Conservation (phyloP, 73 alveolate genomes). For the Blepharisma japonicum region DNA sequence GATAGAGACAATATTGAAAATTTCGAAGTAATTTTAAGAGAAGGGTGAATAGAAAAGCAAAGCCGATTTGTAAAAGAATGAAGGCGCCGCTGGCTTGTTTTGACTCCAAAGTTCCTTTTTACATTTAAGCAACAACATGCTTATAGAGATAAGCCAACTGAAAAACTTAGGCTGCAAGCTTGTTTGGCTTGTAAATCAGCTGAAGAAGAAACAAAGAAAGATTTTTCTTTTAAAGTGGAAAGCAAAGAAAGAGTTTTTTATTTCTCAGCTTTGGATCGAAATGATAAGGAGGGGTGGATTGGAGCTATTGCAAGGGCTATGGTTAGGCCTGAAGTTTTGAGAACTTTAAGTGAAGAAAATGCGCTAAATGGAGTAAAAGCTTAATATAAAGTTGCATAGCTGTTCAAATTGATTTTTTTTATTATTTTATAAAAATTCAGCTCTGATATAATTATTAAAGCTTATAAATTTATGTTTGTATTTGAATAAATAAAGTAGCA, state of each 20-base stretch:
- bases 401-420: too few species aligned
- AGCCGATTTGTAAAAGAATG: neutral
- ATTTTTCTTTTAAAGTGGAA: neutral
- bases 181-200: neutral
- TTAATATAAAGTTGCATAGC: too few species aligned
- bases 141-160: neutral
- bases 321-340: constrained; percentile 2
- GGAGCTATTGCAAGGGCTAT: neutral
- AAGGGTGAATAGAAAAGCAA: constrained; percentile 4
- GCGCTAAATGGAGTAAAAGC: neutral
- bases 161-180: neutral
- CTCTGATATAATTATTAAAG: too few species aligned
- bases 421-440: too few species aligned
- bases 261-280: neutral
- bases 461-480: too few species aligned
- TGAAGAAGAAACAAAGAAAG: neutral
- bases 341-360: constrained; percentile 5
- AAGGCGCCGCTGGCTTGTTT: neutral
- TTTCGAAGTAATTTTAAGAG: neutral
- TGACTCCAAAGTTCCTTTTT: constrained; percentile 10
- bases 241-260: neutral
- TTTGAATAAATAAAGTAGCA: too few species aligned
- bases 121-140: neutral
- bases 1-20: neutral
- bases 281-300: neutral